phyloP scores from a whole-genome alignment of 169 alveolate species.

The Plasmodium relictum region DNA sequence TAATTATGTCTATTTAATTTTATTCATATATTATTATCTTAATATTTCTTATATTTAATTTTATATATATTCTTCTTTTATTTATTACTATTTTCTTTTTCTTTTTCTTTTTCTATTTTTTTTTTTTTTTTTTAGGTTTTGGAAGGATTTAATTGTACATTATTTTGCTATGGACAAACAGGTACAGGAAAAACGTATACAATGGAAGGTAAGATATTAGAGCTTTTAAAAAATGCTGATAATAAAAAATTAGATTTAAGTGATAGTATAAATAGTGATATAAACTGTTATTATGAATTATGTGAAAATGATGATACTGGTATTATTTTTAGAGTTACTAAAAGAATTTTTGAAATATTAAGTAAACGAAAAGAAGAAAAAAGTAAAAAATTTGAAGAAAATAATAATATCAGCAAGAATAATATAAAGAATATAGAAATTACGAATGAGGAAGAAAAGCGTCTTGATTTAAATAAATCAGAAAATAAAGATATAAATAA shows the following conservation, averaged over 20 bases:
- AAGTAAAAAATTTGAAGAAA: neutral
- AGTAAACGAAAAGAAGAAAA: conserved; percentile 43
- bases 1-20: no score
- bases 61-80: neutral
- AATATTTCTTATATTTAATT: no score
- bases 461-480: neutral
- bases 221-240: conserved; percentile 30
- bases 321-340: conserved; percentile 48
- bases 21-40: no score
- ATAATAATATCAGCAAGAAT: neutral
- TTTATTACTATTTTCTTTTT: no score
- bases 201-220: conserved; percentile 60
- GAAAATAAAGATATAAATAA: neutral
- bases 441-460: neutral
- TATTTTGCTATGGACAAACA: conserved; percentile 68
- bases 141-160: conserved; percentile 72
- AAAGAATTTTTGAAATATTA: conserved; percentile 46
- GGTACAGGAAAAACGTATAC: conserved; percentile 70
- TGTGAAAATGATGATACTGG: conserved; percentile 76
- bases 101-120: no score
- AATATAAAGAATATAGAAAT: neutral
- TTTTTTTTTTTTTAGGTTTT: conserved; percentile 24
- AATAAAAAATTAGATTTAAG: conserved; percentile 36
- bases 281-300: conserved; percentile 39
- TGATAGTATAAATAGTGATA: conserved; percentile 67